phyloP scores from a whole-genome alignment of 169 alveolate genomes.

The Plasmodium gaboni region DNA sequence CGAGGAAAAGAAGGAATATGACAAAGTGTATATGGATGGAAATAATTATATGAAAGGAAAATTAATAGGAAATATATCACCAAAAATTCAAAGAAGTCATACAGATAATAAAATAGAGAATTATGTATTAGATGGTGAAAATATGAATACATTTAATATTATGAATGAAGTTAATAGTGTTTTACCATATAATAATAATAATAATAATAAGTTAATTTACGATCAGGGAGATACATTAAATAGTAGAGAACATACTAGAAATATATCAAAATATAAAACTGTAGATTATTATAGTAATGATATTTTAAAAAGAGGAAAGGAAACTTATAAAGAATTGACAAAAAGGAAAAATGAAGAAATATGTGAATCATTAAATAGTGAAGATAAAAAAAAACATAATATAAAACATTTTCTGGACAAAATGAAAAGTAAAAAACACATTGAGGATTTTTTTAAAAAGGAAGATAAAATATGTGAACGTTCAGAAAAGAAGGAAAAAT shows the following conservation, averaged over 20 bases:
- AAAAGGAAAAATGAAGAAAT: not conserved
- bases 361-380: slow-evolving; percentile 12
- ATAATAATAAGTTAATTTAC: not conserved
- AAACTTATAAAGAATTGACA: not conserved
- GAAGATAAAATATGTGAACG: slow-evolving; percentile 36
- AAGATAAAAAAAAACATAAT: slow-evolving; percentile 61
- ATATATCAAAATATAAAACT: slow-evolving; percentile 2
- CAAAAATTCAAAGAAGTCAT: not conserved
- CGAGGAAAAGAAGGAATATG: slow-evolving; percentile 14
- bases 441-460: slow-evolving; percentile 37
- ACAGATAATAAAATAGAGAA: slow-evolving; percentile 7
- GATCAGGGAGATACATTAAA: slow-evolving; percentile 21
- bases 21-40: slow-evolving; percentile 11
- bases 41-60: slow-evolving; percentile 17
- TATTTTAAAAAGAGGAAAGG: slow-evolving; percentile 6
- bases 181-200: slow-evolving; percentile 1
- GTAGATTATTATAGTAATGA: slow-evolving; percentile 1
- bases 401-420: slow-evolving; percentile 57
- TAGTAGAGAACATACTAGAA: slow-evolving; percentile 5
- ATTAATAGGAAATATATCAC: not conserved
- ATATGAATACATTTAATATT: slow-evolving; percentile 9
- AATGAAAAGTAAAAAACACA: slow-evolving; percentile 56
- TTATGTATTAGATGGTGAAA: slow-evolving; percentile 9
- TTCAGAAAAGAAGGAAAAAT: slow-evolving; percentile 36
- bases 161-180: slow-evolving; percentile 5